Base-by-base conservation (phyloP, 2,329 filamentous ascomycete species). In the Didymella glomerata region DNA sequence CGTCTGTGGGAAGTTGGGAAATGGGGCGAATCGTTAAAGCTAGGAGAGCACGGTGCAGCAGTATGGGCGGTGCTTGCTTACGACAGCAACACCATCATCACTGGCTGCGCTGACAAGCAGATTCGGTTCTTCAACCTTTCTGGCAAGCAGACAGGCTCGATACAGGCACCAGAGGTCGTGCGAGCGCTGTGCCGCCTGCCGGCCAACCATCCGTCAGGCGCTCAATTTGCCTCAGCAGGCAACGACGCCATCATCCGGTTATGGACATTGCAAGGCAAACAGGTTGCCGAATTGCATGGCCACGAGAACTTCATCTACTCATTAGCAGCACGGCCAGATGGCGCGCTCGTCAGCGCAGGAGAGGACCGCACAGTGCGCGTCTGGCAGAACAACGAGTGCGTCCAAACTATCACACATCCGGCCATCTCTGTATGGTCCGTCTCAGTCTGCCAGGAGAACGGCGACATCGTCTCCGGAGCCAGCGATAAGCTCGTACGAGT, bases 291-390 rank as follows among this genome's bases (percentile, higher is more conserved):
- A 75, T 82, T 99, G 3, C 86, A 89, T 60, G 95, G 94, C 0
- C 96, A 99, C 70, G 93, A 96, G 57, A 96, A 90, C 73, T 99
- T 97, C 75, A 95, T 99, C 57, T 99, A 99, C 77, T 90, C 91
- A 7, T 80, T 99, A 14, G 84, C 90, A 1, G 84, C 86, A 22
- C 80, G 96, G 10, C 91, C 94, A 0, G 88, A 90, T 0, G 94
- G 94, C 6, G 93, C 97, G 73, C 82, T 99, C 28, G 90, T 96
- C 48, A 98, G 94, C 76, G 88, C 92, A 2, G 93, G 93, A 18
- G 95, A 99, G 77, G 95, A 99, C 78, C 87, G 95, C n/a, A 97
- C 95, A 0, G 87, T 96, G 32, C 86, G 92, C 51, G 82, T 99
- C 73, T 99, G 96, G 95, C 89, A 86, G 67, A 91, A 90, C 44